Percentiles rank a stretch among this genome's conserved stretches.
Conservation (phyloP, 441 rosid genomes). For the Adansonia rubrostipa region DNA sequence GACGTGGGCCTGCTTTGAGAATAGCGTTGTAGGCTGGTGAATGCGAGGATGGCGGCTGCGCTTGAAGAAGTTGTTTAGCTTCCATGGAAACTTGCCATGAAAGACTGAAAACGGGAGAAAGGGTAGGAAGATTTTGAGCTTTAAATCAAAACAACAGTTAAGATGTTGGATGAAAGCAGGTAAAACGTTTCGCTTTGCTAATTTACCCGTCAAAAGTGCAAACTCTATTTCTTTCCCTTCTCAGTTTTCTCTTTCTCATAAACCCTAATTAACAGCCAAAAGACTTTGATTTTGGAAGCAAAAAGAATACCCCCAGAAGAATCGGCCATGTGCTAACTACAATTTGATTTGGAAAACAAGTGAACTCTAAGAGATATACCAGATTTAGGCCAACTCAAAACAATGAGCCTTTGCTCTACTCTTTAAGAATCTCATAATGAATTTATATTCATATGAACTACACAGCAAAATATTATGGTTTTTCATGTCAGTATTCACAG, state of each 20-base stretch:
- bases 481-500: constrained; percentile 12
- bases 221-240: too few species aligned
- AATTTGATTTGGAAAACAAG: too few species aligned
- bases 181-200: not conserved
- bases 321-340: not conserved
- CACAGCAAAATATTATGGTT: not conserved
- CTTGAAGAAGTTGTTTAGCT: constrained; percentile 29
- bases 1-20: constrained; percentile 68
- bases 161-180: not conserved
- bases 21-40: constrained; percentile 60
- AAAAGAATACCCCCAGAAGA: not conserved
- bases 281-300: not conserved
- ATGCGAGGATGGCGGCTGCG: constrained; percentile 25
- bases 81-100: constrained; percentile 49
- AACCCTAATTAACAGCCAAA: not conserved
- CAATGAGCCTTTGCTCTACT: not conserved
- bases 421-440: not conserved
- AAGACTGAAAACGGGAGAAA: not conserved
- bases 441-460: not conserved
- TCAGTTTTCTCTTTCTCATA: not conserved
- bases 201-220: too few species aligned
- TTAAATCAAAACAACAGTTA: not conserved
- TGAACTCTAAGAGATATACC: too few species aligned
- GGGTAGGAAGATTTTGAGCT: constrained; percentile 7
- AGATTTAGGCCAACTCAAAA: not conserved